phyloP scores from a whole-genome alignment of 768 basidiomycete species.

The Boletellus sp. region DNA sequence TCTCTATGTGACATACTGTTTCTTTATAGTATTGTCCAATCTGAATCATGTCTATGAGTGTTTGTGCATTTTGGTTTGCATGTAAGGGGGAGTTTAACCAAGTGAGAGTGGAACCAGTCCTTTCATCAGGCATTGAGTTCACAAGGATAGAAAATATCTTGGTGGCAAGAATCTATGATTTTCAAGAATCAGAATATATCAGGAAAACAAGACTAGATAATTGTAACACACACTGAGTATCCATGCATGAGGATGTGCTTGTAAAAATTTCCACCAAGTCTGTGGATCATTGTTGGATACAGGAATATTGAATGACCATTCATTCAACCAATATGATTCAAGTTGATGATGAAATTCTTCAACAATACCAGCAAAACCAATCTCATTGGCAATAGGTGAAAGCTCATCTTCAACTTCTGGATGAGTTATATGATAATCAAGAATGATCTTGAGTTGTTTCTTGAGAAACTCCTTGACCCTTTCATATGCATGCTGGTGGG shows the following conservation, averaged over 20 bases:
- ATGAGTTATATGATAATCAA: background rate
- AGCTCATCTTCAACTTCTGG: background rate
- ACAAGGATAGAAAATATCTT: background rate
- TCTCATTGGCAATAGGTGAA: background rate
- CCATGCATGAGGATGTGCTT: background rate
- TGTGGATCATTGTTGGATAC: background rate
- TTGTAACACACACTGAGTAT: background rate
- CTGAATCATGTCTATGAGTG: background rate
- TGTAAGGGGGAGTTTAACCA: background rate
- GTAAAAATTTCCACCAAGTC: background rate
- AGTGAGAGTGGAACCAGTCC: background rate
- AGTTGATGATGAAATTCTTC: background rate
- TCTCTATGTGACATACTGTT: too few relatives aligned
- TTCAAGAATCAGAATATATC: too few relatives aligned
- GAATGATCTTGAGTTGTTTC: background rate
- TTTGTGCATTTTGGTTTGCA: background rate
- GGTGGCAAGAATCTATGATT: background rate
- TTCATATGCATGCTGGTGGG: background rate
- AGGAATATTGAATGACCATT: background rate
- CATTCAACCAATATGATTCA: background rate
- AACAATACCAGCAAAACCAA: background rate
- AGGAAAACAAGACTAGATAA: background rate
- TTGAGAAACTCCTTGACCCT: background rate
- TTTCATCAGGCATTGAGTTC: background rate
- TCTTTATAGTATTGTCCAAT: background rate